phyloP scores from a whole-genome alignment of 441 rosid genomes.

The Biscutella auriculata region DNA sequence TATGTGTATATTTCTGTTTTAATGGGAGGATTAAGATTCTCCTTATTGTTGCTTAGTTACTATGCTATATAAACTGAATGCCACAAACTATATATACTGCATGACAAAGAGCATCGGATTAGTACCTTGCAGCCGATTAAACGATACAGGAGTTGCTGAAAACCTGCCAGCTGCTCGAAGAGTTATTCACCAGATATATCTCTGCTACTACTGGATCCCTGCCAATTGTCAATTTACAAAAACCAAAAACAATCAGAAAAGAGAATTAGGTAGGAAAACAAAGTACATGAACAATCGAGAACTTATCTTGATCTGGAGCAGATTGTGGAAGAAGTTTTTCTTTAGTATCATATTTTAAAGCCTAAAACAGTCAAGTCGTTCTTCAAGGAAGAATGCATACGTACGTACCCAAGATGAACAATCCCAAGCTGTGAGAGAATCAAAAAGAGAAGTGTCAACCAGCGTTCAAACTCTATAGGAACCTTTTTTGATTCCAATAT shows the following conservation, averaged over 20 bases:
- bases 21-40: no score
- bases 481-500: neutral
- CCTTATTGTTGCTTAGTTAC: no score
- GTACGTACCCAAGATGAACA: conserved; percentile 99
- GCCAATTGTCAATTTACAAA: conserved; percentile 9
- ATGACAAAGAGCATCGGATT: neutral
- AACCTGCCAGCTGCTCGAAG: conserved; percentile 78
- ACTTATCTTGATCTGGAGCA: conserved; percentile 79
- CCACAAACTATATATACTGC: neutral
- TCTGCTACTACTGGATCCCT: conserved; percentile 89
- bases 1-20: no score
- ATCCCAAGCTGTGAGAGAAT: conserved; percentile 69
- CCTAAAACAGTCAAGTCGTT: conserved; percentile 88
- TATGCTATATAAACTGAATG: no score
- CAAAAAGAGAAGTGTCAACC: neutral
- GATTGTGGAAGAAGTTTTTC: conserved; percentile 80
- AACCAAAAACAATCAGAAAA: conserved; percentile 10
- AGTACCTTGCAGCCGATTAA: conserved; percentile 89
- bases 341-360: conserved; percentile 82
- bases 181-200: conserved; percentile 76
- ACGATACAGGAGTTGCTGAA: conserved; percentile 83
- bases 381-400: conserved; percentile 88
- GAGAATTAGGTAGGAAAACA: neutral
- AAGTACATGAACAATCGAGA: conserved; percentile 11
- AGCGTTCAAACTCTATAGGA: neutral